These are phyloP conservation scores for Boletales sp. DNA, from an alignment of 768 basidiomycete species.

Conservation along the genomic window DNA sequence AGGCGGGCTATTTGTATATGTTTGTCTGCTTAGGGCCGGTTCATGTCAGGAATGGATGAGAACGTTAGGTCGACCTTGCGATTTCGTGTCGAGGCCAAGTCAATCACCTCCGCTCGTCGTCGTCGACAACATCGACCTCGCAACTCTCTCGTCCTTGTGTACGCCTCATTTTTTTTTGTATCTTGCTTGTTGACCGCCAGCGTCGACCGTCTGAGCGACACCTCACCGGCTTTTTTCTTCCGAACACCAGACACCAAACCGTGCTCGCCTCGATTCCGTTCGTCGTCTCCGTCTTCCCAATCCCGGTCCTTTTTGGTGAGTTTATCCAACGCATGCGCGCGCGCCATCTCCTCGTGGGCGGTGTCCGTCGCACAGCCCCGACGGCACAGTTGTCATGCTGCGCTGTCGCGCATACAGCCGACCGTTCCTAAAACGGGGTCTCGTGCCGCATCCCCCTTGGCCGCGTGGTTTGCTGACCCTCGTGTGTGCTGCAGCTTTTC, in stretches of 20 bases:
- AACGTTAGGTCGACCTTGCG: slow-evolving; percentile 13
- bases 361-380: slow-evolving; percentile 23
- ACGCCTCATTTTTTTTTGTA: slow-evolving; percentile 8
- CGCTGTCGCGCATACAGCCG: slow-evolving; percentile 8
- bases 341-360: slow-evolving; percentile 5
- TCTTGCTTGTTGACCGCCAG: neutral
- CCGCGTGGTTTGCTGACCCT: slow-evolving; percentile 18
- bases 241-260: slow-evolving; percentile 20
- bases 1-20: slow-evolving; percentile 21
- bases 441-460: slow-evolving; percentile 8
- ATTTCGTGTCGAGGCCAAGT: slow-evolving; percentile 27
- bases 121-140: slow-evolving; percentile 28
- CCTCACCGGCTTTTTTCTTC: slow-evolving; percentile 20
- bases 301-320: slow-evolving; percentile 21
- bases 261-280: slow-evolving; percentile 28
- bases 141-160: slow-evolving; percentile 14
- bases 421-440: slow-evolving; percentile 22
- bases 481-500: too few species aligned
- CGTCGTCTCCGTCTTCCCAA: slow-evolving; percentile 17
- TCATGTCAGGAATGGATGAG: slow-evolving; percentile 14
- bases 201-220: neutral
- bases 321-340: neutral
- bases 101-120: slow-evolving; percentile 29
- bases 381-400: slow-evolving; percentile 32
- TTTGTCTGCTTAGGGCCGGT: slow-evolving; percentile 36